Evolutionary conservation across 1,284 basidiomycete species (phyloP), one percentile per base, ranked within the genome.

Genomic region (Cystobasidium pallidum): DNA sequence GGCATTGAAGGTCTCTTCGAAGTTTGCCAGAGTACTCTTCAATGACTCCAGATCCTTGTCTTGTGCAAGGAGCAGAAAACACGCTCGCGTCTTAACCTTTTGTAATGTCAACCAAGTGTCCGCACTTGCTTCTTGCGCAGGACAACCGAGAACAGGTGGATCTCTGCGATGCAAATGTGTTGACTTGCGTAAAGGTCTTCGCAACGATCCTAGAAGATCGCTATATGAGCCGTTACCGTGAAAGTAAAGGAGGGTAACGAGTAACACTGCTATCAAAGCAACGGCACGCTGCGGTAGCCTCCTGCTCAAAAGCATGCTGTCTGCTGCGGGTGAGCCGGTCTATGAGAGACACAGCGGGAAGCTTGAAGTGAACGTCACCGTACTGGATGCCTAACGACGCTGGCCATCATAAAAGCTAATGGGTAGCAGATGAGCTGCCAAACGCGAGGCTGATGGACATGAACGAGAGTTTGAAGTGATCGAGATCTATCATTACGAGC

Each of bases 1-100:
- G 32, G 43, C 55, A 59, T 78, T 78, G 74, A 77, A 77, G n/a
- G 52, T 71, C 8, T 55, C n/a, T 47, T 78, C 77, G 21, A 78
- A 76, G 58, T 78, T 78, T 7, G n/a, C 15, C 1, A 78, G 70
- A 2, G 77, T 78, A 32, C 74, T 75, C 11, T 76, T 43, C 63
- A 78, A 75, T 6, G 67, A 70, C 47, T 51, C 66, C 19, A 78
- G 64, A 54, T 78, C 77, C 11, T 32, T 17, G 13, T 75, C 72
- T 34, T 76, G 63, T 11, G 75, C 55, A 24, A 78, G 73, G 47
- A 76, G 63, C 39, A 77, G 71, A 52, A 78, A 75, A 28, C 75
- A 76, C 26, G 66, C 76, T 13, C 62, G 66, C 58, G 77, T 75
- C 39, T 75, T 51, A 19, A 41, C 52, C 11, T 41, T 57, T n/a